phyloP scores from a whole-genome alignment of 139 green algal species.

The Nannochloris sp. region DNA sequence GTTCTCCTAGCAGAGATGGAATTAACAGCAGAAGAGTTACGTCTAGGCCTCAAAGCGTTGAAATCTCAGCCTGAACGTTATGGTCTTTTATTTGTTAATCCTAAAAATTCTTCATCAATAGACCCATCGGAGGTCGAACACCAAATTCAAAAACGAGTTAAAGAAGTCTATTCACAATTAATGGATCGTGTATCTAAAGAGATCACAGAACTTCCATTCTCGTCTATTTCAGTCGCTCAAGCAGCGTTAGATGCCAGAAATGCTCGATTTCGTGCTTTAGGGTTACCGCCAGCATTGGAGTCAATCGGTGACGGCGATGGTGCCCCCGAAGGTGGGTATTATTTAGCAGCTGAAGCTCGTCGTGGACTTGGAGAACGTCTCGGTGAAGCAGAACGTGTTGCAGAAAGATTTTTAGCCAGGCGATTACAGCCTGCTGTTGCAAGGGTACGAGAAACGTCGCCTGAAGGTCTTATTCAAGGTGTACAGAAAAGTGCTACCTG shows the following conservation, averaged over 20 bases:
- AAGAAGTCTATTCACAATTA: not conserved
- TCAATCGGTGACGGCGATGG: not conserved
- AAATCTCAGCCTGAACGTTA: constrained; percentile 23
- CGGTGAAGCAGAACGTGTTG: constrained; percentile 55
- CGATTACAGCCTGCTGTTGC: constrained; percentile 51
- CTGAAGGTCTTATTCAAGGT: constrained; percentile 44
- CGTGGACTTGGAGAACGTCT: constrained; percentile 33
- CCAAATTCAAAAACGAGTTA: constrained; percentile 1
- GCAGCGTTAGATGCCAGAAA: constrained; percentile 57
- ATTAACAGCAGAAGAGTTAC: constrained; percentile 73
- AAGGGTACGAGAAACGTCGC: constrained; percentile 19
- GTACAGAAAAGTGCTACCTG: constrained; percentile 38
- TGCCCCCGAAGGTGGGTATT: not conserved
- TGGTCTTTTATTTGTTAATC: constrained; percentile 21
- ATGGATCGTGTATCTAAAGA: constrained; percentile 35
- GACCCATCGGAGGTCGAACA: not conserved
- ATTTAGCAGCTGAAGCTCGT: not conserved
- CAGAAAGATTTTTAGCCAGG: constrained; percentile 60
- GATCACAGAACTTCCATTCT: constrained; percentile 46
- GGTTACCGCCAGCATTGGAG: not conserved
- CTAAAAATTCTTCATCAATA: not conserved
- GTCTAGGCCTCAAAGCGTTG: constrained; percentile 39
- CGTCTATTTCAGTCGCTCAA: constrained; percentile 39
- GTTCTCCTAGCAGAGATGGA: constrained; percentile 72
- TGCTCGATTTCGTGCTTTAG: constrained; percentile 29